Percentiles rank a stretch among this genome's conserved stretches.
phyloP scores from a whole-genome alignment of 2,329 filamentous ascomycete species.

The Aspergillus oerlinghausenensis region DNA sequence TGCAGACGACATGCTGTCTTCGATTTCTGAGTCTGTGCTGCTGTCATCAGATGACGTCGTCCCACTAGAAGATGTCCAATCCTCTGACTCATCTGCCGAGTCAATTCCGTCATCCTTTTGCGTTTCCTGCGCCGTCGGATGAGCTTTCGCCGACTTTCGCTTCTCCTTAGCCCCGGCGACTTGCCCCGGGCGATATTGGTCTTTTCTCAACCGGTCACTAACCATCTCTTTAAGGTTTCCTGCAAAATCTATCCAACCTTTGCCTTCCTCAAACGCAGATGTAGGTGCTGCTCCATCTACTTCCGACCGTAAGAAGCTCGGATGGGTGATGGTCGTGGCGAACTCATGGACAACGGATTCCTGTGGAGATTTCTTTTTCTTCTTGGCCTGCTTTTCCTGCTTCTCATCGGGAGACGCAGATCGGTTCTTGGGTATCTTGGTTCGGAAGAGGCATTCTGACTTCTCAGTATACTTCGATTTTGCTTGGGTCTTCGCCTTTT shows the following conservation, averaged over 20 bases:
- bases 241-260: constrained; percentile 80
- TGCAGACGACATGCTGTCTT: constrained; percentile 19
- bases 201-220: constrained; percentile 26
- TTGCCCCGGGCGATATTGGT: constrained; percentile 27
- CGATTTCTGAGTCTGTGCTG: constrained; percentile 21
- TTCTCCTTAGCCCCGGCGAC: constrained; percentile 30
- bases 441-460: constrained; percentile 80
- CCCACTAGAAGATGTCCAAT: constrained; percentile 37
- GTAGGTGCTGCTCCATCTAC: constrained; percentile 45
- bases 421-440: constrained; percentile 62
- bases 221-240: constrained; percentile 61
- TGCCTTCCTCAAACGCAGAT: constrained; percentile 70
- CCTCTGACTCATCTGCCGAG: constrained; percentile 22
- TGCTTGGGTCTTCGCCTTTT: constrained; percentile 53
- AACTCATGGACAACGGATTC: constrained; percentile 83
- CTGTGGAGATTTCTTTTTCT: constrained; percentile 57
- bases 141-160: constrained; percentile 12
- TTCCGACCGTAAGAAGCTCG: constrained; percentile 68
- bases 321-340: constrained; percentile 74
- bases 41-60: constrained; percentile 25
- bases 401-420: constrained; percentile 31
- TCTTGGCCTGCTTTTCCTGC: constrained; percentile 50
- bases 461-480: constrained; percentile 77
- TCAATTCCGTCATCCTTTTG: constrained; percentile 11
- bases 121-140: constrained; percentile 4